Evolutionary conservation across 768 basidiomycete species (phyloP).

Genomic region (Termitomyces bulborhizus): DNA sequence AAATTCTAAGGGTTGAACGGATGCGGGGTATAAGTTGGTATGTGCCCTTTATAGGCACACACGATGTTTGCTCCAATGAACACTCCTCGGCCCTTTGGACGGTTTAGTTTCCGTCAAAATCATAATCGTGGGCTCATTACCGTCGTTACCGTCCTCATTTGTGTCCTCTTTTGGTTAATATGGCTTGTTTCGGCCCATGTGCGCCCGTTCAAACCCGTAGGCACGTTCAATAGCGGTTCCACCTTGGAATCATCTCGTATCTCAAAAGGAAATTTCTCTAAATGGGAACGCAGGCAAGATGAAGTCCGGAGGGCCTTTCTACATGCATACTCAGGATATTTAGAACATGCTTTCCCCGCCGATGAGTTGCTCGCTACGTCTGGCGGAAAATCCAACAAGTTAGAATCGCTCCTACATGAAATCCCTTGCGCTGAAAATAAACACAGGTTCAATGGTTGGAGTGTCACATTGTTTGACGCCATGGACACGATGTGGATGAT

Average conservation of each 20-base stretch:
- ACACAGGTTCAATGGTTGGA: constrained; percentile 39
- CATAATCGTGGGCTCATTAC: background rate
- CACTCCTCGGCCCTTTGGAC: background rate
- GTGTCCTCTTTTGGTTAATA: background rate
- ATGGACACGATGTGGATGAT: constrained; percentile 81
- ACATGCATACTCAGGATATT: constrained; percentile 53
- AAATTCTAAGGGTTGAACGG: background rate
- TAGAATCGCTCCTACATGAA: constrained; percentile 12
- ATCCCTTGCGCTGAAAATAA: background rate
- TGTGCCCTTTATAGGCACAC: background rate
- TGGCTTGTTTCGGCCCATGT: background rate
- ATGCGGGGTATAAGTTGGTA: background rate
- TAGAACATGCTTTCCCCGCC: constrained; percentile 37
- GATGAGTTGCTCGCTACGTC: constrained; percentile 48
- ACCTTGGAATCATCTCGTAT: background rate
- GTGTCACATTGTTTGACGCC: constrained; percentile 64
- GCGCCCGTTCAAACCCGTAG: background rate
- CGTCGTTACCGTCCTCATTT: background rate
- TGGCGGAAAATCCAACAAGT: constrained; percentile 46
- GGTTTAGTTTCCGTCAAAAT: background rate
- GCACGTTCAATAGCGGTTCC: background rate
- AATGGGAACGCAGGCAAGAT: constrained; percentile 36
- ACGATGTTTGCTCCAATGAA: background rate
- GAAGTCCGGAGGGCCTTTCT: constrained; percentile 47
- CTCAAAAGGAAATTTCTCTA: background rate